A percentile compares a stretch with the other conserved stretches of the same genome.
Conservation (phyloP, 1,139 yeast species). For the Taiozyma sp. region DNA sequence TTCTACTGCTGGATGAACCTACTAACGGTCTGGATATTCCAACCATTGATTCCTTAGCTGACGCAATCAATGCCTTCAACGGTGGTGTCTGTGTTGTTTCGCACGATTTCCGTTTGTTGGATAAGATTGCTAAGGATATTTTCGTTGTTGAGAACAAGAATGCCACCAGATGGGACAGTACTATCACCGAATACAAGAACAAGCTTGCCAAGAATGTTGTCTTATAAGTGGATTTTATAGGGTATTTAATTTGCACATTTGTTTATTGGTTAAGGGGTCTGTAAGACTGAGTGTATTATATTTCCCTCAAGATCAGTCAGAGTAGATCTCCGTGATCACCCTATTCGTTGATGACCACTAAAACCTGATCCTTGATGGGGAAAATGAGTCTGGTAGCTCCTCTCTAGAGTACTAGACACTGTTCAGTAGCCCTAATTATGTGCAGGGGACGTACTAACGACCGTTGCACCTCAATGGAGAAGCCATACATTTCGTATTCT, state of each 20-base stretch:
- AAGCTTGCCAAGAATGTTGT: conserved; percentile 54
- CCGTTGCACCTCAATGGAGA: background rate
- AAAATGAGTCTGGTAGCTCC: too few relatives aligned
- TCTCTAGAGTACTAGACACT: too few relatives aligned
- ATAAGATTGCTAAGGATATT: conserved; percentile 96
- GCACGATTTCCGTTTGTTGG: conserved; percentile 97
- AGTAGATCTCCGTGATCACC: background rate
- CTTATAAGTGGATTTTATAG: conserved; percentile 34
- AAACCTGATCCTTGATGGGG: too few relatives aligned
- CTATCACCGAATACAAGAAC: conserved; percentile 88
- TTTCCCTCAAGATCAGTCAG: background rate
- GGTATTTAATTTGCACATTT: background rate
- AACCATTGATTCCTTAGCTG: conserved; percentile 96
- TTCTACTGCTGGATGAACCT: conserved; percentile 96
- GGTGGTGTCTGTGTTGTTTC: conserved; percentile 99
- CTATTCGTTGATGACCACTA: too few relatives aligned
- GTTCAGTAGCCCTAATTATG: too few relatives aligned
- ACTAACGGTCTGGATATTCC: conserved; percentile 99
- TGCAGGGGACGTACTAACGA: too few relatives aligned
- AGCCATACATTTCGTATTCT: background rate
- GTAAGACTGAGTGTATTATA: too few relatives aligned
- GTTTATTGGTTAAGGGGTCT: background rate
- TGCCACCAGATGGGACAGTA: conserved; percentile 94
- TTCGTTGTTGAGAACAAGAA: conserved; percentile 92
- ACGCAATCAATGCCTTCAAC: conserved; percentile 86